Conservation (phyloP, 2,329 filamentous ascomycete genomes). For the Paraconiothyrium sp. region DNA sequence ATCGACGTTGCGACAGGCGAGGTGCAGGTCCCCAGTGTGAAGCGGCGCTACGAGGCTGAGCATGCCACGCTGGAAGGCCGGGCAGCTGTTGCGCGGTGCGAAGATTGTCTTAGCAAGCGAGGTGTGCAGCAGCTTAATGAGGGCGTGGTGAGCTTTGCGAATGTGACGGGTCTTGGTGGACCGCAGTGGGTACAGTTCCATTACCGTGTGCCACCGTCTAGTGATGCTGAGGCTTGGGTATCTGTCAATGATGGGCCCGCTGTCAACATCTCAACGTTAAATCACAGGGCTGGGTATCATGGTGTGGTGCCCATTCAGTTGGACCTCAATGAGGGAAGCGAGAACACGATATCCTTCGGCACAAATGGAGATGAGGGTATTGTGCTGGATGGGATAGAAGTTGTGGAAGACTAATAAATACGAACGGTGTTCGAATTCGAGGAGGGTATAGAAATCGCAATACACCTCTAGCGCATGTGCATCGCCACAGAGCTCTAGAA, state of each 20-base stretch:
- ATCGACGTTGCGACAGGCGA: slow-evolving; percentile 51
- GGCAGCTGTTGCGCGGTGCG: slow-evolving; percentile 19
- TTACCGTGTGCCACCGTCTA: slow-evolving; percentile 44
- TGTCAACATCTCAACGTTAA: slow-evolving; percentile 50
- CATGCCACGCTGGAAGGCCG: slow-evolving; percentile 38
- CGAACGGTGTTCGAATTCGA: not conserved
- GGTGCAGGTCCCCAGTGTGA: slow-evolving; percentile 41
- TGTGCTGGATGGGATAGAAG: slow-evolving; percentile 29
- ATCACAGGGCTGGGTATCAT: slow-evolving; percentile 51
- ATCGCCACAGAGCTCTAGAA: not conserved
- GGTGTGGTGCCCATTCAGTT: slow-evolving; percentile 48
- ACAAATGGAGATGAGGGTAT: slow-evolving; percentile 33
- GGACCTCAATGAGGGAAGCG: slow-evolving; percentile 38
- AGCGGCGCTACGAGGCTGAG: slow-evolving; percentile 50
- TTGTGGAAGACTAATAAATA: slow-evolving; percentile 25
- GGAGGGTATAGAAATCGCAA: not conserved
- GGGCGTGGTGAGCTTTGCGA: slow-evolving; percentile 46
- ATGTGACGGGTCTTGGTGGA: slow-evolving; percentile 49
- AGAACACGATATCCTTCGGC: slow-evolving; percentile 51
- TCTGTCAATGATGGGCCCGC: slow-evolving; percentile 46
- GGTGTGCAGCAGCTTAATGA: slow-evolving; percentile 18
- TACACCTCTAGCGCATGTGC: not conserved
- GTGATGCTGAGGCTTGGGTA: slow-evolving; percentile 45
- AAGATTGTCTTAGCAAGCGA: slow-evolving; percentile 28
- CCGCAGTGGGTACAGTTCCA: slow-evolving; percentile 52